A percentile compares a stretch with the other conserved stretches of the same genome.
Evolutionary conservation across 2,329 filamentous ascomycete genomes (phyloP).

Genomic region (Purpureocillium takamizusanense): DNA sequence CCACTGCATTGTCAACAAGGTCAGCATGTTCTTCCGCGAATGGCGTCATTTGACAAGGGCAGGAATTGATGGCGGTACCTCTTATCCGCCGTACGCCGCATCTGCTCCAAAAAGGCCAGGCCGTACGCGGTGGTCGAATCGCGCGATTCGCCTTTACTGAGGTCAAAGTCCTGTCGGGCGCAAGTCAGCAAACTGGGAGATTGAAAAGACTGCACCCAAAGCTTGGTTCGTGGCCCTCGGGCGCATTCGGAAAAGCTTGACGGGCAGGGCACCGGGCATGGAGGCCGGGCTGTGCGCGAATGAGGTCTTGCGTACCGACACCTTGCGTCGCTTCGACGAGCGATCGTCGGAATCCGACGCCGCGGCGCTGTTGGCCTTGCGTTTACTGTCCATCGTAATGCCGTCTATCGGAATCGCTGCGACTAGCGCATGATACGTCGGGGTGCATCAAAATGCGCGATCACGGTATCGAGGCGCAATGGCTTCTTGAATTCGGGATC

Average conservation of each 20-base stretch:
- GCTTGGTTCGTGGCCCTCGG: no score
- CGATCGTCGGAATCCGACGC: conserved; percentile 40
- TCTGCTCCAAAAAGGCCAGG: conserved; percentile 62
- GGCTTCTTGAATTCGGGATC: conserved; percentile 7
- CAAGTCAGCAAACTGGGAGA: conserved; percentile 1
- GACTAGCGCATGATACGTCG: conserved; percentile 17
- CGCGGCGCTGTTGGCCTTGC: conserved; percentile 41
- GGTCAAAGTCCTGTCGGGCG: conserved; percentile 35
- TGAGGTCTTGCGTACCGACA: conserved; percentile 25
- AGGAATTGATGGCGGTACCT: conserved; percentile 45
- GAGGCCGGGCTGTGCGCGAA: background rate
- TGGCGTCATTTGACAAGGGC: background rate
- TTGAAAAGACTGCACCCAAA: conserved; percentile 11
- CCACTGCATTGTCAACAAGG: conserved; percentile 45
- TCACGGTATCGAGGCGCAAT: conserved; percentile 16
- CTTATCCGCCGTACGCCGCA: conserved; percentile 73
- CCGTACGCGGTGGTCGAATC: conserved; percentile 66
- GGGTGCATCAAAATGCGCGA: conserved; percentile 2
- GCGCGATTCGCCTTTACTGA: conserved; percentile 48
- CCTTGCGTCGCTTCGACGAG: conserved; percentile 46
- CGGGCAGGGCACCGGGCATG: no score
- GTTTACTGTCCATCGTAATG: conserved; percentile 45
- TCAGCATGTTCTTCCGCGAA: conserved; percentile 4
- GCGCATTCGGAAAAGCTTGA: no score
- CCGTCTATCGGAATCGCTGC: conserved; percentile 13